A percentile compares a stretch with the other conserved stretches of the same genome.
Conservation (phyloP, 2,329 filamentous ascomycete species). For the Colletotrichum magnum region DNA sequence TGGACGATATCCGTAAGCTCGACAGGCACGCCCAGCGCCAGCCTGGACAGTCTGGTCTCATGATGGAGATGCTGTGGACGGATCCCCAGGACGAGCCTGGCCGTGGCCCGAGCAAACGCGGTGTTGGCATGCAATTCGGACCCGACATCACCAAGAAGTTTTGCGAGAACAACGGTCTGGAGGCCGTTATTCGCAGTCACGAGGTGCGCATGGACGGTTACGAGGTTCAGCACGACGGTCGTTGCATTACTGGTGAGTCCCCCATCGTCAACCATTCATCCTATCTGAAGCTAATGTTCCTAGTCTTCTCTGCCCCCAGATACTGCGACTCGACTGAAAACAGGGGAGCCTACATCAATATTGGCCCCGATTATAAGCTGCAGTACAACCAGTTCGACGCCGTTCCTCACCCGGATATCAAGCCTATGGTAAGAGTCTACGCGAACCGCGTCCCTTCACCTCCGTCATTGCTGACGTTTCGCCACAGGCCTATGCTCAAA, state of each 20-base stretch:
- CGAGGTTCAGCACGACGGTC: constrained; percentile 95
- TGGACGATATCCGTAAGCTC: constrained; percentile 95
- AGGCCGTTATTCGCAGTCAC: constrained; percentile 96
- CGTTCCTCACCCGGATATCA: constrained; percentile 95
- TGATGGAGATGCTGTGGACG: constrained; percentile 99
- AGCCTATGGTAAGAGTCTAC: constrained; percentile 79
- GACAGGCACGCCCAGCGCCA: constrained; percentile 92
- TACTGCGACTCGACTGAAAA: constrained; percentile 99
- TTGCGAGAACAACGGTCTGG: constrained; percentile 94
- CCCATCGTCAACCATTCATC: background rate
- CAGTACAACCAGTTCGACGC: constrained; percentile 95
- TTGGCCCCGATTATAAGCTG: constrained; percentile 91
- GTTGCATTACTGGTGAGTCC: constrained; percentile 87
- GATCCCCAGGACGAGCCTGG: constrained; percentile 91
- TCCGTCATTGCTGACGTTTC: constrained; percentile 46
- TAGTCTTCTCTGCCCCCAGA: constrained; percentile 95
- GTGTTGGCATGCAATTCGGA: constrained; percentile 96
- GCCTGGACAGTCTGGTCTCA: constrained; percentile 91
- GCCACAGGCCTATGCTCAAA: constrained; percentile 83
- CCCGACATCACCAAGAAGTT: constrained; percentile 97
- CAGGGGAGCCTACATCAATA: constrained; percentile 98
- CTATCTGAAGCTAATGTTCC: constrained; percentile 45
- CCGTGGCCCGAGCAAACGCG: constrained; percentile 94
- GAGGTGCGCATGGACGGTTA: constrained; percentile 99
- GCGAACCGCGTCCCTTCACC: background rate